phyloP scores from a whole-genome alignment of 73 alveolate species.

The Paramecium tetraurelia region DNA sequence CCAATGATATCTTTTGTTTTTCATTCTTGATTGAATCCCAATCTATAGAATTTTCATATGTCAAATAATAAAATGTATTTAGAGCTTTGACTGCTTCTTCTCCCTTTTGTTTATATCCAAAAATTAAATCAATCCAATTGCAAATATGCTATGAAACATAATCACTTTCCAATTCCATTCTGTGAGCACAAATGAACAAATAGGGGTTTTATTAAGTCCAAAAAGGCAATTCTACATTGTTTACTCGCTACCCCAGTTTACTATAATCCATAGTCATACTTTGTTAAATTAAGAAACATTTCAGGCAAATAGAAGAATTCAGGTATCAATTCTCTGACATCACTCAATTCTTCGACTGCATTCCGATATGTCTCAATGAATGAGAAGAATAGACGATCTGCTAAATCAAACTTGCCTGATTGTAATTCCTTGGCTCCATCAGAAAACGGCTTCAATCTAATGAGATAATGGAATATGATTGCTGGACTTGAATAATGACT shows the following conservation, averaged over 20 bases:
- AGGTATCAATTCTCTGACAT: constrained; percentile 96
- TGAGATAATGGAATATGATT: constrained; percentile 86
- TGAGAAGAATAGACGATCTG: constrained; percentile 90
- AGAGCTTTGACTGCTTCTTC: constrained; percentile 85
- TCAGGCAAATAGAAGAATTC: constrained; percentile 96
- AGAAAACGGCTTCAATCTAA: constrained; percentile 89
- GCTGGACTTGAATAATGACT: constrained; percentile 97
- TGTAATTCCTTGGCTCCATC: constrained; percentile 90
- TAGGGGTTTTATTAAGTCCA: constrained; percentile 85
- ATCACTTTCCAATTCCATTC: constrained; percentile 82
- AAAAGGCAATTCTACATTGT: constrained; percentile 77
- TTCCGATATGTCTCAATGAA: constrained; percentile 75
- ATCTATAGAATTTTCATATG: constrained; percentile 90
- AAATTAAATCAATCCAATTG: constrained; percentile 87
- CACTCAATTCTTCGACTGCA: constrained; percentile 85
- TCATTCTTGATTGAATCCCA: constrained; percentile 78
- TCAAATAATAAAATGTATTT: constrained; percentile 74
- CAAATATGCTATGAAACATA: constrained; percentile 69
- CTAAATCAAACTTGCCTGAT: constrained; percentile 87
- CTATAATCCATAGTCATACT: constrained; percentile 79
- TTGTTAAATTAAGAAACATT: constrained; percentile 65
- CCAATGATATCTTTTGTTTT: constrained; percentile 45
- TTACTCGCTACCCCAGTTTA: constrained; percentile 80
- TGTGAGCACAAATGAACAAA: constrained; percentile 67
- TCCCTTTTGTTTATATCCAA: constrained; percentile 90